Evolutionary conservation across 345 rosid species (phyloP).

Genomic region (Linum lewisii): DNA sequence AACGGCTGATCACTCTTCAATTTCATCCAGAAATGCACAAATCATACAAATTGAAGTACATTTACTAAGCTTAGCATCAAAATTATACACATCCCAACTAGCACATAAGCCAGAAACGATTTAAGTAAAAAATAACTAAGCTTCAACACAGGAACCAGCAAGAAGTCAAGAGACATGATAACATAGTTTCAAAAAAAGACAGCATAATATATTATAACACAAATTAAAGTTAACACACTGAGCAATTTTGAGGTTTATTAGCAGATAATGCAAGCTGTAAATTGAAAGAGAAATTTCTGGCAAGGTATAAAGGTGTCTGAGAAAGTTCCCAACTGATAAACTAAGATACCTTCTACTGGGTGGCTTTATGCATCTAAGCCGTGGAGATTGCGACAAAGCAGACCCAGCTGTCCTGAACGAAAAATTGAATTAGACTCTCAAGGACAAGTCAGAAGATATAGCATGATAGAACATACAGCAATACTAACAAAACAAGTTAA

Average conservation of each 20-base stretch:
- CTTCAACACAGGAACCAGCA: not conserved
- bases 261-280: not conserved
- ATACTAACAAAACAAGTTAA: not conserved
- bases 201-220: not conserved
- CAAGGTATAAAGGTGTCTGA: slow-evolving; percentile 18
- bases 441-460: slow-evolving; percentile 21
- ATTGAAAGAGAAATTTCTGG: slow-evolving; percentile 12
- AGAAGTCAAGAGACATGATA: not conserved
- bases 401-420: slow-evolving; percentile 74
- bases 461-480: slow-evolving; percentile 8
- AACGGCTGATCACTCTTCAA: not conserved
- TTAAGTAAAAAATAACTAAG: no score
- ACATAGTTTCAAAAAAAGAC: not conserved
- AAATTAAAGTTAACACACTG: not conserved
- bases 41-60: no score
- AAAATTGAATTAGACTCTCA: slow-evolving; percentile 65
- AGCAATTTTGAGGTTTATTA: not conserved
- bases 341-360: slow-evolving; percentile 98
- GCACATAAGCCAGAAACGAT: no score
- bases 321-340: slow-evolving; percentile 56
- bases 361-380: slow-evolving; percentile 77
- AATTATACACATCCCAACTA: no score
- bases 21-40: no score
- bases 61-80: no score
- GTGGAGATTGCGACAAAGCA: slow-evolving; percentile 75